Conservation (phyloP, 352 stramenopile genomes). For the Globisporangium uncinulatum region DNA sequence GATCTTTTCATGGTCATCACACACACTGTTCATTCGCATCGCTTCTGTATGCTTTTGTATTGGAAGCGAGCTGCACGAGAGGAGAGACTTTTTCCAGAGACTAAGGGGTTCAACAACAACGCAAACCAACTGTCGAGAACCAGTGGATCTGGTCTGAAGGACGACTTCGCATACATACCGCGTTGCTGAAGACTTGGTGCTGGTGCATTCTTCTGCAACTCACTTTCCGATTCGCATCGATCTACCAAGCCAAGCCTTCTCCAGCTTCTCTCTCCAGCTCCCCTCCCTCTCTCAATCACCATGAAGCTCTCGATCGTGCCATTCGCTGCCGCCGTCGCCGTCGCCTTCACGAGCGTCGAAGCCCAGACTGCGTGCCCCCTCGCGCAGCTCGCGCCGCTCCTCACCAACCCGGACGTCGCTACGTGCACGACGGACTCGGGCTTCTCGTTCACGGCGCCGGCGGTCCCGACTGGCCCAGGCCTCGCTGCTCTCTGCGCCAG, state of each 20-base stretch:
- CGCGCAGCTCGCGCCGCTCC: slow-evolving; percentile 6
- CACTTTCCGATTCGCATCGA: slow-evolving; percentile 3
- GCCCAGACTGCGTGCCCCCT: slow-evolving; percentile 3
- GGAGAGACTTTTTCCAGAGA: no score
- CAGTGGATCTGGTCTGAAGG: no score
- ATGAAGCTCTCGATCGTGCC: slow-evolving; percentile 13
- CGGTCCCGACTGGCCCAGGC: slow-evolving; percentile 3
- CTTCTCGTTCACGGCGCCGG: slow-evolving; percentile 12
- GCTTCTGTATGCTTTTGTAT: no score
- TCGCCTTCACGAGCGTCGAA: not conserved
- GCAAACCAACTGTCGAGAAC: no score
- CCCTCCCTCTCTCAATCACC: not conserved
- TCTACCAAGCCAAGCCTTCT: not conserved
- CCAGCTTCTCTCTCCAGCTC: no score
- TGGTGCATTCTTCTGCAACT: not conserved
- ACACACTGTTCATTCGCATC: no score
- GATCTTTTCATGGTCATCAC: no score
- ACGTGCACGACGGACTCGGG: slow-evolving; percentile 18
- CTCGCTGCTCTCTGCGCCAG: slow-evolving; percentile 20
- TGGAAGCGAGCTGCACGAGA: no score
- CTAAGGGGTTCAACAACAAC: no score
- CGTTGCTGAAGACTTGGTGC: no score
- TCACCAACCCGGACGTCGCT: slow-evolving; percentile 1
- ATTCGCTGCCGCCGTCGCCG: slow-evolving; percentile 3
- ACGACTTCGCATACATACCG: no score